phyloP scores from a whole-genome alignment of 768 basidiomycete species.

The Suillus ampliporus region DNA sequence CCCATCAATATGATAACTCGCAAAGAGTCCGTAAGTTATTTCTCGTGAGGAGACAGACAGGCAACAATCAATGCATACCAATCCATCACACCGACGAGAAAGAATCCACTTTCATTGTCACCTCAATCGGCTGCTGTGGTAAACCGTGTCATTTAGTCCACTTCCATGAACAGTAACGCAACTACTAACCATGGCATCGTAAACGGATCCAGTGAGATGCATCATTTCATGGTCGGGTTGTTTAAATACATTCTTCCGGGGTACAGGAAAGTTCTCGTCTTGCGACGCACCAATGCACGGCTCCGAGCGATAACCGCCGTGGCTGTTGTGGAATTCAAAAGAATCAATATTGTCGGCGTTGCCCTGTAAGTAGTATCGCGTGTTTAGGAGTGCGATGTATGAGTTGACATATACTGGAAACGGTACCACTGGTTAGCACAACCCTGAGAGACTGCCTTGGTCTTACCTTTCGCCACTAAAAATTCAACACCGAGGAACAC shows the following conservation, averaged over 20 bases:
- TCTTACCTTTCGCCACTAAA: neutral
- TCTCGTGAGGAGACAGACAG: neutral
- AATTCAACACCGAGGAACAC: neutral
- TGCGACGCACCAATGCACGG: too few species aligned
- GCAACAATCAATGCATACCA: neutral
- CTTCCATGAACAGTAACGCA: too few species aligned
- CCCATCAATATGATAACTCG: too few species aligned
- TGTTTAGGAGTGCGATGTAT: constrained; percentile 2
- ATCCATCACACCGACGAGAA: neutral
- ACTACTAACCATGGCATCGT: neutral
- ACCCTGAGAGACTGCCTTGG: neutral
- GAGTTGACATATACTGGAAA: constrained; percentile 1
- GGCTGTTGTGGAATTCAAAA: neutral
- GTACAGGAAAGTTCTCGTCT: neutral
- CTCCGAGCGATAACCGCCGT: neutral
- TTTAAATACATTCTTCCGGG: neutral
- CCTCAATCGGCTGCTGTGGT: neutral
- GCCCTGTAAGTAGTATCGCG: neutral
- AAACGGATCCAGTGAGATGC: neutral
- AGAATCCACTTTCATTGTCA: neutral
- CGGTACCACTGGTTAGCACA: neutral
- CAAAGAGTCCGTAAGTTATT: too few species aligned
- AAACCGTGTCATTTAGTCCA: neutral
- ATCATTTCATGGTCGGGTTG: neutral
- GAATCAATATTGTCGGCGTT: neutral